These are phyloP conservation scores for Prunus mira DNA, from an alignment of 306 rosid species.

Conservation along the genomic window DNA sequence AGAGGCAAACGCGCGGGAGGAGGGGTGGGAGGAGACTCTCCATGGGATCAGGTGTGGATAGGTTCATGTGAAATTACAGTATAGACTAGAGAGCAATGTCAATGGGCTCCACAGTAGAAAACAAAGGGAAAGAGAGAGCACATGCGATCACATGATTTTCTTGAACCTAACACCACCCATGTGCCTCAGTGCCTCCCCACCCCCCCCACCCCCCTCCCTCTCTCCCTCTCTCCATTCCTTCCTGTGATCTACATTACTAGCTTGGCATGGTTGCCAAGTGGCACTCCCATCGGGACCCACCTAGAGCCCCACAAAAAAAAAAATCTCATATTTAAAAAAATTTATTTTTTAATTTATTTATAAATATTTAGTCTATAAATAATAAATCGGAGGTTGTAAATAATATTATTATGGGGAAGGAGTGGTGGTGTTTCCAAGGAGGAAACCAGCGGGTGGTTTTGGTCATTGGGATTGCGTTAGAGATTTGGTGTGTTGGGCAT, in stretches of 20 bases:
- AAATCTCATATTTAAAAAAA: neutral
- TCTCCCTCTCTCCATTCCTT: constrained; percentile 8
- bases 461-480: constrained; percentile 62
- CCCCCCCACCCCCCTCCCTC: constrained; percentile 19
- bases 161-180: constrained; percentile 92
- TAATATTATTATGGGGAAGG: constrained; percentile 2
- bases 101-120: constrained; percentile 41
- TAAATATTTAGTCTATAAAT: too few species aligned
- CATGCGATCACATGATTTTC: constrained; percentile 97
- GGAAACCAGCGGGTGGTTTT: constrained; percentile 66
- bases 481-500: constrained; percentile 80
- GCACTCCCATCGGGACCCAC: constrained; percentile 39
- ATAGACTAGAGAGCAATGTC: neutral
- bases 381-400: neutral
- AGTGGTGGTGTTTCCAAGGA: constrained; percentile 81
- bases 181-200: constrained; percentile 60
- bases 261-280: constrained; percentile 74
- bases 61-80: neutral
- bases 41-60: constrained; percentile 19
- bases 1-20: neutral
- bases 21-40: too few species aligned
- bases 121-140: constrained; percentile 36
- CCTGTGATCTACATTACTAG: constrained; percentile 48
- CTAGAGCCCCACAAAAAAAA: constrained; percentile 67
- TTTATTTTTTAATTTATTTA: neutral